These are phyloP conservation scores for Sporopachydermia quercuum DNA, from an alignment of 805 yeast species.

Conservation along the genomic window DNA sequence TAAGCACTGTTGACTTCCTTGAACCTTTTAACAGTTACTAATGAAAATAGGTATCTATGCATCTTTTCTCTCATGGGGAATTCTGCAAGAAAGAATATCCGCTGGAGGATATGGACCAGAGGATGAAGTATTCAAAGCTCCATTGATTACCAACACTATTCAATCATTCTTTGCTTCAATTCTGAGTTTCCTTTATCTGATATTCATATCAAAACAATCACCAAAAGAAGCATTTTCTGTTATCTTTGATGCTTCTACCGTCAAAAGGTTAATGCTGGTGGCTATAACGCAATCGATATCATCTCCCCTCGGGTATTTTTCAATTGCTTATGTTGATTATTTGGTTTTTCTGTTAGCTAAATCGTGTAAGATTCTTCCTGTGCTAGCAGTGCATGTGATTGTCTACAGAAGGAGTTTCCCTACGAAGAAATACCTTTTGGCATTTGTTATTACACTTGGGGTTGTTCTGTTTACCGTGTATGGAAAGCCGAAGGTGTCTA, in stretches of 20 bases:
- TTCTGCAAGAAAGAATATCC: slow-evolving; percentile 78
- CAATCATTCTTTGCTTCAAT: slow-evolving; percentile 65
- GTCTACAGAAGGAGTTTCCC: slow-evolving; percentile 65
- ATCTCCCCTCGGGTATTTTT: slow-evolving; percentile 68
- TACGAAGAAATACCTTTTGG: slow-evolving; percentile 61
- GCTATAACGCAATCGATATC: slow-evolving; percentile 68
- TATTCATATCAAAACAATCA: slow-evolving; percentile 8
- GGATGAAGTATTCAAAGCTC: slow-evolving; percentile 46
- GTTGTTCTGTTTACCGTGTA: slow-evolving; percentile 64
- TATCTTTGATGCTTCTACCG: slow-evolving; percentile 17
- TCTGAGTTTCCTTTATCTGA: slow-evolving; percentile 49
- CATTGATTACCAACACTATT: slow-evolving; percentile 59
- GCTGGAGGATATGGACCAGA: slow-evolving; percentile 56
- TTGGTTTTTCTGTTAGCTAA: slow-evolving; percentile 76
- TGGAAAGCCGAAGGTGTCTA: slow-evolving; percentile 12
- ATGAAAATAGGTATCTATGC: slow-evolving; percentile 54
- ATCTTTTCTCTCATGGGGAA: slow-evolving; percentile 84
- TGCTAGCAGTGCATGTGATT: slow-evolving; percentile 68
- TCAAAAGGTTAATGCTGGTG: slow-evolving; percentile 32
- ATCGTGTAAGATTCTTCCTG: slow-evolving; percentile 88
- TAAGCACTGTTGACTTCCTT: too few relatives aligned
- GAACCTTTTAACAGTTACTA: background rate
- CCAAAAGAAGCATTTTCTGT: slow-evolving; percentile 17
- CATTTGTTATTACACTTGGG: slow-evolving; percentile 65
- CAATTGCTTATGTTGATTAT: slow-evolving; percentile 74